Base-by-base conservation (phyloP, 768 basidiomycete species). In the Pisolithus orientalis region DNA sequence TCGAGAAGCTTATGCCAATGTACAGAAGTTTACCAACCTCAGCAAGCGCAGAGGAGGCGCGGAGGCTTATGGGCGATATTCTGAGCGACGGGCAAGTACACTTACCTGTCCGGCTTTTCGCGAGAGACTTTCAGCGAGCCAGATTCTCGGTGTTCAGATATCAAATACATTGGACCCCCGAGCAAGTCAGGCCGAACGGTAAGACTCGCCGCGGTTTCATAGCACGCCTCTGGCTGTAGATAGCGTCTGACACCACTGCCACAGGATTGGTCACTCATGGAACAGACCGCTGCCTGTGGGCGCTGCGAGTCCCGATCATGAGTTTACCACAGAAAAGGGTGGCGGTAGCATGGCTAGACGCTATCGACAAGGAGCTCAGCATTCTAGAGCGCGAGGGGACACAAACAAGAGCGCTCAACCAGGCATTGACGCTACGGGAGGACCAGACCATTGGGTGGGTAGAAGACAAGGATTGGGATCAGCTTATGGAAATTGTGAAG, bases 181-280 rank as follows among this genome's bases (percentile, higher is more conserved):
- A 83, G 60, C 77, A 82, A 48, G 58, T 72, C 44, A 75, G 82
- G 7, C 71, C 76, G 2, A 66, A 75, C 59, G 85, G 86, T 82
- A 60, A 57, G 73, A 50, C 11, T 32, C 6, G 10, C n/a, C 31
- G 8, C 32, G 5, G 7, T 42, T 24, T 11, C 25, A 51, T 16
- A 16, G 39, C 14, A 27, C 7, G 24, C 5, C 2, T n/a, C 31
- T 17, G 11, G 24, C 13, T 24, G 24, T 43, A 21, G 24, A n/a
- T 40, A 25, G 27, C n/a, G 32, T n/a, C 38, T 47, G 39, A 28
- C 14, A 13, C 32, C 16, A 52, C 49, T 53, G 13, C 8, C 43
- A 16, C 49, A 87, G 85, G 84, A 1, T 80, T 82, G 50, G 82
- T 89, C 6, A 87, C 85, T 0, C 88, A 90, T 58, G 85, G 70